phyloP scores from a whole-genome alignment of 1,139 yeast genomes.

The Magnusiomyces suaveolens region DNA sequence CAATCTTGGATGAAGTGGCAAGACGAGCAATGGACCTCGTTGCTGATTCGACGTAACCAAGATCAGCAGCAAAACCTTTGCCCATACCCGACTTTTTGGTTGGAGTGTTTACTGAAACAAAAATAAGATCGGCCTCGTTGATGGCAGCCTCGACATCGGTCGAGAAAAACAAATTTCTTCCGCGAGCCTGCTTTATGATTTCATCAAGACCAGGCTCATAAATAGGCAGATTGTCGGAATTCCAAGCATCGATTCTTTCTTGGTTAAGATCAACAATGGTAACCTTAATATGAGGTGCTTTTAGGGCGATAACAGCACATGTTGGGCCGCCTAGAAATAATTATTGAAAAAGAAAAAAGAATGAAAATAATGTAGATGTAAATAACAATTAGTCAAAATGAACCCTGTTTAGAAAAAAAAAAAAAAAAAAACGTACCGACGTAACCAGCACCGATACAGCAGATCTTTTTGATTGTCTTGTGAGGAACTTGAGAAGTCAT shows the following conservation, averaged over 20 bases:
- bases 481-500: not conserved
- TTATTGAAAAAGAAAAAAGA: not conserved
- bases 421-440: constrained; percentile 18
- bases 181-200: constrained; percentile 23
- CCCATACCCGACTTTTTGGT: constrained; percentile 27
- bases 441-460: constrained; percentile 28
- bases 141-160: constrained; percentile 26
- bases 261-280: constrained; percentile 26
- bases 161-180: constrained; percentile 25
- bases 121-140: constrained; percentile 25
- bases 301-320: constrained; percentile 24
- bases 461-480: constrained; percentile 16
- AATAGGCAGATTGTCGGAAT: constrained; percentile 25
- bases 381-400: not conserved
- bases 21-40: constrained; percentile 26
- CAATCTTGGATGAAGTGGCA: constrained; percentile 24
- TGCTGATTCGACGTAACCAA: constrained; percentile 24
- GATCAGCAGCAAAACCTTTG: constrained; percentile 26
- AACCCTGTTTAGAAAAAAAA: not conserved
- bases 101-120: constrained; percentile 28
- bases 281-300: constrained; percentile 23
- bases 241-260: constrained; percentile 27
- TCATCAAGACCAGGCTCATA: constrained; percentile 28
- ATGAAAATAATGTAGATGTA: not conserved
- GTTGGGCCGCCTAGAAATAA: constrained; percentile 22